Conservation (phyloP, 164 flowering plant genomes). For the Macadamia tetraphylla region DNA sequence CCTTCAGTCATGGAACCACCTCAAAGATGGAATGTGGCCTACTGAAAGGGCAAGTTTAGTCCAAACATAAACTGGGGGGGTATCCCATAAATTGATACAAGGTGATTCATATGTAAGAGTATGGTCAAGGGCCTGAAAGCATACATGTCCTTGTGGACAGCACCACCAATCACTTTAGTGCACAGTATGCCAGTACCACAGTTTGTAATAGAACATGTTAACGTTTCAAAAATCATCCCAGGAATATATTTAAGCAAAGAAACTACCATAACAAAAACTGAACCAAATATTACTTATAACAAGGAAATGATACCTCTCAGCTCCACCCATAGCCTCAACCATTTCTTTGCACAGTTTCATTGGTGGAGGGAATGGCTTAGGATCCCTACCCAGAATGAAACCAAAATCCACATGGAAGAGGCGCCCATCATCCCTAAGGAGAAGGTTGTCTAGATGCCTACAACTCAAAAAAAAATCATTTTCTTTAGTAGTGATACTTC, state of each 20-base stretch:
- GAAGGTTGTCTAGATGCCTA: slow-evolving; percentile 97
- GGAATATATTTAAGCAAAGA: background rate
- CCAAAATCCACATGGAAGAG: slow-evolving; percentile 99
- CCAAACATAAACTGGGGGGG: too few relatives aligned
- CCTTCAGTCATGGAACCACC: too few relatives aligned
- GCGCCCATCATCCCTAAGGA: slow-evolving; percentile 91
- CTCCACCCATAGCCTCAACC: slow-evolving; percentile 99
- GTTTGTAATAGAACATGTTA: too few relatives aligned
- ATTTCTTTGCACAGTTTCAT: slow-evolving; percentile 99
- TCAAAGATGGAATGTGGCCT: too few relatives aligned
- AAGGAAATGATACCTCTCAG: slow-evolving; percentile 63
- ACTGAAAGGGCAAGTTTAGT: too few relatives aligned
- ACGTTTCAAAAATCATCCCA: too few relatives aligned
- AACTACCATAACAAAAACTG: background rate
- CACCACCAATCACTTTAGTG: too few relatives aligned
- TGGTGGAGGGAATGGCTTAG: slow-evolving; percentile 99
- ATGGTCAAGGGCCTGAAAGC: too few relatives aligned
- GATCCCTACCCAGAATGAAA: slow-evolving; percentile 93
- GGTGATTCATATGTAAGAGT: too few relatives aligned
- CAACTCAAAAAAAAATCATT: slow-evolving; percentile 20
- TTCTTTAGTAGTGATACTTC: background rate
- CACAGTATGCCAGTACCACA: too few relatives aligned
- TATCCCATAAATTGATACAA: too few relatives aligned
- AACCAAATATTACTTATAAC: background rate
- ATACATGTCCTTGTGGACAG: too few relatives aligned